Conservation (phyloP, 2,329 filamentous ascomycete species). For the Coleophoma eucalyptorum region DNA sequence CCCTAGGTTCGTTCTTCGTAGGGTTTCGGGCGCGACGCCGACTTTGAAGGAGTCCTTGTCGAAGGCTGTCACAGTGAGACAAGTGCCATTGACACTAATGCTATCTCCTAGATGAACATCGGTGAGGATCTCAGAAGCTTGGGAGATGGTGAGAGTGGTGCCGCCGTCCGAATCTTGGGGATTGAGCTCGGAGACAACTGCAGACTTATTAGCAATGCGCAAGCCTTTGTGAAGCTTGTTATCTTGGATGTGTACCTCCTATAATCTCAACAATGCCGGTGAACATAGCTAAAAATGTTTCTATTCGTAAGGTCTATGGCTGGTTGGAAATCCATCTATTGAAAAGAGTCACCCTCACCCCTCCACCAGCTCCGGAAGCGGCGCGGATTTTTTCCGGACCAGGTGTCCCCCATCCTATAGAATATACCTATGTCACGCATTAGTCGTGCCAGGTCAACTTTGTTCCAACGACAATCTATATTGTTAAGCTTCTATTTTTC, state of each 20-base stretch:
- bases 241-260: conserved; percentile 63
- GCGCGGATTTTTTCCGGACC: too few relatives aligned
- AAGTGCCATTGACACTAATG: conserved; percentile 93
- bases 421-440: too few relatives aligned
- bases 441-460: too few relatives aligned
- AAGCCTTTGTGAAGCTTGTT: conserved; percentile 1
- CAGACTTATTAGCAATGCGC: conserved; percentile 9
- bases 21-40: conserved; percentile 90
- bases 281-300: conserved; percentile 61
- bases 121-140: conserved; percentile 66
- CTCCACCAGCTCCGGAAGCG: too few relatives aligned
- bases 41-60: conserved; percentile 69
- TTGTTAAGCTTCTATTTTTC: too few relatives aligned
- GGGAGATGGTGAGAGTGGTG: conserved; percentile 82
- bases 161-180: conserved; percentile 79
- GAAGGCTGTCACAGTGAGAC: conserved; percentile 84
- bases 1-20: conserved; percentile 94
- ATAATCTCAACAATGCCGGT: conserved; percentile 92
- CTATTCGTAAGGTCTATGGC: too few relatives aligned
- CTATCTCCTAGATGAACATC: conserved; percentile 89
- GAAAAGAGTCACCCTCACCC: too few relatives aligned
- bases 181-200: conserved; percentile 82
- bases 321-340: too few relatives aligned
- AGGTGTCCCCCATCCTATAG: too few relatives aligned
- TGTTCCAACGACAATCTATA: too few relatives aligned